Evolutionary conservation across 441 rosid species (phyloP).

Genomic region (Croton laevigatus): DNA sequence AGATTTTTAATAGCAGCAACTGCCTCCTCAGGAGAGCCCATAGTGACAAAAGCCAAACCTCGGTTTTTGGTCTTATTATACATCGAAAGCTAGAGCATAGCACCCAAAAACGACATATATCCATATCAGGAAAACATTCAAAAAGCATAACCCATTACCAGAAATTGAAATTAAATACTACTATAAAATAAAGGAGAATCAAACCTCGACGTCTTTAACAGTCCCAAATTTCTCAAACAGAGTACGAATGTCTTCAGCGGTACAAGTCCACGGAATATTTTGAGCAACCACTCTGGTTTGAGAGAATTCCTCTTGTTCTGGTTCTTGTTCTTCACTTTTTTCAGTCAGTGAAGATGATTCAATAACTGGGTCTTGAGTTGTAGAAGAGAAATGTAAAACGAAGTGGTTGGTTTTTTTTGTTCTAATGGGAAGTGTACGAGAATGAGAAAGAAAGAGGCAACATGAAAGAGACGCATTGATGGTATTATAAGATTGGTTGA

Average conservation of each 20-base stretch:
- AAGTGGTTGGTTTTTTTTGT: constrained; percentile 22
- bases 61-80: constrained; percentile 59
- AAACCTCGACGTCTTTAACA: constrained; percentile 75
- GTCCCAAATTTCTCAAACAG: constrained; percentile 68
- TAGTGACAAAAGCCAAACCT: constrained; percentile 73
- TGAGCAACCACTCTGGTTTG: constrained; percentile 56
- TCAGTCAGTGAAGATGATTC: constrained; percentile 4
- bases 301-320: too few species aligned
- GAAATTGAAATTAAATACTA: background rate
- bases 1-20: constrained; percentile 52
- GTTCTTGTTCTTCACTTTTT: constrained; percentile 11
- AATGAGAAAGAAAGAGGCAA: constrained; percentile 11
- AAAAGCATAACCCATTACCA: constrained; percentile 7
- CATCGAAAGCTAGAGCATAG: constrained; percentile 64
- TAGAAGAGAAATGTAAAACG: constrained; percentile 33
- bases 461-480: constrained; percentile 18
- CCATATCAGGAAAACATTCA: constrained; percentile 19
- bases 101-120: constrained; percentile 14
- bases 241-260: constrained; percentile 71
- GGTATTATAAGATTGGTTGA: background rate
- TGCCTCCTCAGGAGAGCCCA: constrained; percentile 82
- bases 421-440: constrained; percentile 21
- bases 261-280: constrained; percentile 72
- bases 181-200: background rate
- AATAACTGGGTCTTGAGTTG: constrained; percentile 38